Conservation (phyloP, 305 asterid genomes). For the Rubia balearica region DNA sequence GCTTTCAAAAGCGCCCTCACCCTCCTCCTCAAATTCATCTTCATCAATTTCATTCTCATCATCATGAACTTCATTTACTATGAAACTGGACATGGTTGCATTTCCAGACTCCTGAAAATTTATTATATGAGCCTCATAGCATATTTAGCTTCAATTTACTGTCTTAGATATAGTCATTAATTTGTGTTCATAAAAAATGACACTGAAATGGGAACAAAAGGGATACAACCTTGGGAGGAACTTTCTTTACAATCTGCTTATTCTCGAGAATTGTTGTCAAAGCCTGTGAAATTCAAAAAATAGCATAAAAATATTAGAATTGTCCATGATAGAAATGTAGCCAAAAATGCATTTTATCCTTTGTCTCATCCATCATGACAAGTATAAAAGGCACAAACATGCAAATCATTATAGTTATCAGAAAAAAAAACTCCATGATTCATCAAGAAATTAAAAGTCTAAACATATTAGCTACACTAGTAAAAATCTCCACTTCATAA, state of each 20-base stretch:
- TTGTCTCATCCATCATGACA: background rate
- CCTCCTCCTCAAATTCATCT: conserved; percentile 33
- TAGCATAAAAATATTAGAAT: background rate
- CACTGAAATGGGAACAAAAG: background rate
- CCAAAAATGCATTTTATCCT: background rate
- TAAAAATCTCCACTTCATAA: background rate
- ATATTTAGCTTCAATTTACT: conserved; percentile 2
- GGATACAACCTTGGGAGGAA: conserved; percentile 38
- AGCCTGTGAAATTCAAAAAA: conserved; percentile 37
- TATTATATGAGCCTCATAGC: conserved; percentile 9
- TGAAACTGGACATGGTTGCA: conserved; percentile 39
- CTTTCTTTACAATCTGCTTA: conserved; percentile 48
- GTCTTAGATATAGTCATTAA: background rate
- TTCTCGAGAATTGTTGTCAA: conserved; percentile 47
- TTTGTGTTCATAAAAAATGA: background rate
- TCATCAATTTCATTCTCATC: conserved; percentile 31
- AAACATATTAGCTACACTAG: background rate
- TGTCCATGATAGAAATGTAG: background rate
- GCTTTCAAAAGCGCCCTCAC: conserved; percentile 49
- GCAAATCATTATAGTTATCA: background rate
- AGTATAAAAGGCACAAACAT: background rate
- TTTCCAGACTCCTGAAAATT: conserved; percentile 35
- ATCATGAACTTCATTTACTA: conserved; percentile 38
- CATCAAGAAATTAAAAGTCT: background rate
- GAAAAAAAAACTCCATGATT: background rate